Conservation (phyloP, 2,329 filamentous ascomycete genomes). For the Aspergillus hiratsukae region DNA sequence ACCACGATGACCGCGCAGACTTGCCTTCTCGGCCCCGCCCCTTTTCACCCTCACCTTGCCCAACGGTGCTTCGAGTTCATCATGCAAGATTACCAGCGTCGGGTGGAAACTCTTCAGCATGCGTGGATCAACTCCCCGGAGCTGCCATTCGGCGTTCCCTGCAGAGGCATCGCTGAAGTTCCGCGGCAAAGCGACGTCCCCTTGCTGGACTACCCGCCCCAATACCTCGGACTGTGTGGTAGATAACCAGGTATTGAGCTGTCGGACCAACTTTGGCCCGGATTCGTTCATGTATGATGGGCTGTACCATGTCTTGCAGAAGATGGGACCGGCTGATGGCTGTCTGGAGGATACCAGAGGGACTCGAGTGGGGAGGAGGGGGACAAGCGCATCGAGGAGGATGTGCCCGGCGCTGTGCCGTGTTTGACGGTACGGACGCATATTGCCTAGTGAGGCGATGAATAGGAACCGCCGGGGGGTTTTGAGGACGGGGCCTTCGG, state of each 20-base stretch:
- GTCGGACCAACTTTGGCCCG: slow-evolving; percentile 63
- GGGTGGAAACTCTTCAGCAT: slow-evolving; percentile 19
- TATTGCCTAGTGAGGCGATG: slow-evolving; percentile 84
- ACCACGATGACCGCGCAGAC: slow-evolving; percentile 69
- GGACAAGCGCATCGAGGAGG: slow-evolving; percentile 60
- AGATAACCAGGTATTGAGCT: slow-evolving; percentile 51
- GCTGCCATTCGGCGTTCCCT: slow-evolving; percentile 8
- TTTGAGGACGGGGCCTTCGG: slow-evolving; percentile 4
- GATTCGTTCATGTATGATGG: slow-evolving; percentile 79
- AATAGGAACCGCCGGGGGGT: slow-evolving; percentile 52
- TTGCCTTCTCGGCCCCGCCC: slow-evolving; percentile 52
- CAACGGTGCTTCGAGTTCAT: slow-evolving; percentile 73
- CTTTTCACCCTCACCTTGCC: slow-evolving; percentile 63
- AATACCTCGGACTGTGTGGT: slow-evolving; percentile 13
- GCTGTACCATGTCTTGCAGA: slow-evolving; percentile 58
- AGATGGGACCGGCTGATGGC: slow-evolving; percentile 51
- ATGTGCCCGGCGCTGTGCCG: slow-evolving; percentile 86
- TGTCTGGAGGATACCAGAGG: slow-evolving; percentile 41
- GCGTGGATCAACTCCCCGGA: slow-evolving; percentile 17
- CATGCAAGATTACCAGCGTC: slow-evolving; percentile 73
- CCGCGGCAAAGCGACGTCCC: not conserved
- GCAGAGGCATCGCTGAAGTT: too few relatives aligned
- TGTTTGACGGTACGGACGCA: slow-evolving; percentile 65
- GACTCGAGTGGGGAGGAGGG: slow-evolving; percentile 42
- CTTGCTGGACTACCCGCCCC: slow-evolving; percentile 4